These are phyloP conservation scores for Colletotrichum ledebouriae DNA, from an alignment of 2,329 filamentous ascomycete genomes.

Conservation along the genomic window DNA sequence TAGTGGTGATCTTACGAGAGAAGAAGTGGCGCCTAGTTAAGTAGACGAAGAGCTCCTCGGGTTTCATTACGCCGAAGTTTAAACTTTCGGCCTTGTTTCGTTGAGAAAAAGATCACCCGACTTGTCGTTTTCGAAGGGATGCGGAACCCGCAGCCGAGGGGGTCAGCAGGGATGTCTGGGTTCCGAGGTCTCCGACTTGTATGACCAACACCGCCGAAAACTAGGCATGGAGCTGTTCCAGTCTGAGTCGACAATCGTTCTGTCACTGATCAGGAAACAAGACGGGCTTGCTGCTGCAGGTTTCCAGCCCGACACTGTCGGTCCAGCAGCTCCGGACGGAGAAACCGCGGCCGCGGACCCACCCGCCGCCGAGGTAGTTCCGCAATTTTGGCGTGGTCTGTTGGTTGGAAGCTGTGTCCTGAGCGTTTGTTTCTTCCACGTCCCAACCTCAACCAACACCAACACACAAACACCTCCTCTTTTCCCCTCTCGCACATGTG, in stretches of 20 bases:
- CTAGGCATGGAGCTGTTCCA: background rate
- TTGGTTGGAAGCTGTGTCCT: slow-evolving; percentile 21
- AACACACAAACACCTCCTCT: slow-evolving; percentile 3
- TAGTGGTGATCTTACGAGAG: no score
- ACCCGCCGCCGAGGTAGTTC: background rate
- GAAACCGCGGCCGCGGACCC: slow-evolving; percentile 9
- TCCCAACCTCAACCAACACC: slow-evolving; percentile 20
- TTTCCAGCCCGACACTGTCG: background rate
- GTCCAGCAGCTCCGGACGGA: slow-evolving; percentile 11
- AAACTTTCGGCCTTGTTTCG: slow-evolving; percentile 2
- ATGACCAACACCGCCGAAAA: background rate
- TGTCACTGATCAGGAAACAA: slow-evolving; percentile 7
- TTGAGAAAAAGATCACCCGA: background rate
- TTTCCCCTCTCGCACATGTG: slow-evolving; percentile 13
- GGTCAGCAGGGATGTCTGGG: background rate
- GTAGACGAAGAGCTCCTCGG: background rate
- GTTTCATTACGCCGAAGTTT: background rate
- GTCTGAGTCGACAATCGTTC: background rate
- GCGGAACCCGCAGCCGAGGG: background rate
- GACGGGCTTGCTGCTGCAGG: background rate
- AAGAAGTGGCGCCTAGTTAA: no score
- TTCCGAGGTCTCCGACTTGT: background rate
- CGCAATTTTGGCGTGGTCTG: slow-evolving; percentile 28
- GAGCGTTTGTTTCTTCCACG: background rate
- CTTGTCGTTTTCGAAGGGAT: background rate